Evolutionary conservation across 2,329 filamentous ascomycete genomes (phyloP), one percentile per base, ranked within the genome.

Genomic region (Colletotrichum spinosum): DNA sequence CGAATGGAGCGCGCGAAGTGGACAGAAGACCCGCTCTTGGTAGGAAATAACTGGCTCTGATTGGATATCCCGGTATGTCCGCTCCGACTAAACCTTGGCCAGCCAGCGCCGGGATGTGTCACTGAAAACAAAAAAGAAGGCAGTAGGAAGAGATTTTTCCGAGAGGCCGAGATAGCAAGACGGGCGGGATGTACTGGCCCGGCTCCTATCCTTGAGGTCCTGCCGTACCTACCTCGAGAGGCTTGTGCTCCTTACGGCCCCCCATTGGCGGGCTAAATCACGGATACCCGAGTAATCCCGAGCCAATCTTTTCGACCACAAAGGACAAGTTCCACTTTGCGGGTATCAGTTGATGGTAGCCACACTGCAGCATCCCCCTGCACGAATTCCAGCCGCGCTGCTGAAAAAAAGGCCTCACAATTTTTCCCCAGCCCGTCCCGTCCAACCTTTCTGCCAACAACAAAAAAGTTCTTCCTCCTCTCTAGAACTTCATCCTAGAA

Each of bases 281-380:
- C 60, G 55, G 48, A 42, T 59, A 59, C 68, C 68, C 68, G 68
- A 69, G 56, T 68, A 64, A 57, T 69, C 63, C 68, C 68, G 68
- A 69, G 52, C 62, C 63, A 68, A 61, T 62, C 49, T 64, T 59
- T 60, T 58, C 48, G 11, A 38, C 58, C 45, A 57, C 58, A 68
- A 57, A 62, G 63, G 66, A 66, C 66, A 68, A 50, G 61, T 60
- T 55, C 51, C 56, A 55, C 35, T 67, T 60, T 37, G 55, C 55
- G 35, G 55, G 38, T 33, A 9, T 13, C 38, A 41, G 38, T 13
- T 9, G 38, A 4, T 13, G 13, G 38, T 6, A 13, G 38, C 38
- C 38, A 41, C 25, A 25, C 25, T 25, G 38, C 35, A 37, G 45
- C 55, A 8, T 9, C 15, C 37, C 55, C 44, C 55, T 17, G 42